Base-by-base conservation (phyloP, 495 filamentous ascomycete species). In the Apodospora peruviana region DNA sequence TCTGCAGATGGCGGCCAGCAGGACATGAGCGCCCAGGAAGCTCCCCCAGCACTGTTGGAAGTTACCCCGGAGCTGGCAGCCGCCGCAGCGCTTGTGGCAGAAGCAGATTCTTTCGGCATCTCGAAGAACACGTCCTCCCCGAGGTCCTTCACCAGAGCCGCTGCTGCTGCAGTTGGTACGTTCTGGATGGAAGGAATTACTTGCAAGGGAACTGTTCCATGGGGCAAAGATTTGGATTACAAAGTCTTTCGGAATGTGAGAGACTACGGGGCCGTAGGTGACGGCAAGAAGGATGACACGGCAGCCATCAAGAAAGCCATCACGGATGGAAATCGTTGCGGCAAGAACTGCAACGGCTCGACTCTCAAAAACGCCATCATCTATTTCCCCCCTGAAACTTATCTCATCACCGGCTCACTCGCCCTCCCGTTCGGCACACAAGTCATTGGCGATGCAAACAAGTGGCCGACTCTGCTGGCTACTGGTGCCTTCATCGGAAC, bases 261-360 rank as follows among this genome's bases (percentile, higher is more conserved):
- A 12, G 40, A 48, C 39, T 48, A 40, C 22, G 41, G 45, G 2
- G 45, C 51, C 18, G 32, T 21, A 4, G 81, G 81, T 63, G 83
- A 90, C 47, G 87, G 88, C 20, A 67, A 73, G 1, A 88, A 84
- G 2, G 89, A 95, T 61, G 87, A 93, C 58, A 89, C 88, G 1
- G 80, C 62, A 20, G 87, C 89, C 5, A 90, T 95, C 70, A 91
- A 91, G 61, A 62, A 68, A 41, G 90, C 90, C 16, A 86, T 93
- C 43, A 72, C 77, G 5, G 77, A 80, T 37, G 85, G 87, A 19
- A 71, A 72, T 46, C 86, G 89, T 20, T 95, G 90, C 58, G 86
- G 83, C 25, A 60, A 2, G 25, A 22, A 45, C 11, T 45, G 43
- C 25, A 19, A 19, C 24, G 11, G 14, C 12, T 11, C 43, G 3